Evolutionary conservation across 1,284 basidiomycete genomes (phyloP).

Genomic region (Schizopora paradoxa): DNA sequence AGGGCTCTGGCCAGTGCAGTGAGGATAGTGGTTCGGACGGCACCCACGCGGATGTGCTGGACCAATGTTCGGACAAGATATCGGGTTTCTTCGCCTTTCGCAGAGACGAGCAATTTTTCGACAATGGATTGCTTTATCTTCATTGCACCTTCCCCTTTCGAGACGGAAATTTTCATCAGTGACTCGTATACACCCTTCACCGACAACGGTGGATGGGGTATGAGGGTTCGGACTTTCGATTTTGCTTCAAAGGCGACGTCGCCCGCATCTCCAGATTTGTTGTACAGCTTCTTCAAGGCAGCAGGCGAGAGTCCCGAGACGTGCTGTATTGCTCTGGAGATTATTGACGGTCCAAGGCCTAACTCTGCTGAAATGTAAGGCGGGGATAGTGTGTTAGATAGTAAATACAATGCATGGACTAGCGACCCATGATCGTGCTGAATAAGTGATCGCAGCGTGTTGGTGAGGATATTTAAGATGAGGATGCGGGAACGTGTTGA

Average conservation of each 20-base stretch:
- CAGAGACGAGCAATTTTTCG: constrained; percentile 77
- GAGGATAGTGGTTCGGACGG: constrained; percentile 80
- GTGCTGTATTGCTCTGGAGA: constrained; percentile 77
- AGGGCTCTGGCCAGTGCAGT: constrained; percentile 80
- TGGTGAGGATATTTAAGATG: constrained; percentile 80
- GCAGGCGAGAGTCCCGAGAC: constrained; percentile 72
- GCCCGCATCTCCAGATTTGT: constrained; percentile 66
- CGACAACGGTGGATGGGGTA: constrained; percentile 67
- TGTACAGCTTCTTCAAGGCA: constrained; percentile 64
- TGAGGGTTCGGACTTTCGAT: constrained; percentile 69
- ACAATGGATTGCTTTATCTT: constrained; percentile 77
- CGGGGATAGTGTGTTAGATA: constrained; percentile 83
- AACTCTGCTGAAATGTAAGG: constrained; percentile 72
- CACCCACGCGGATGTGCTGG: constrained; percentile 82
- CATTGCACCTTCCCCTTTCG: constrained; percentile 71
- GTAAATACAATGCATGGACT: constrained; percentile 79
- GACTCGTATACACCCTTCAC: constrained; percentile 62
- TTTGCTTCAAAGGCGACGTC: constrained; percentile 86
- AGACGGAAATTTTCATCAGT: constrained; percentile 56
- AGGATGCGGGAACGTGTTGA: constrained; percentile 77
- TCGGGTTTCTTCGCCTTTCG: constrained; percentile 82
- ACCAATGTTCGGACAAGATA: constrained; percentile 80
- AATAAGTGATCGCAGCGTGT: constrained; percentile 69
- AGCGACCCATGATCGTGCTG: constrained; percentile 67
- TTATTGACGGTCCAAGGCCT: constrained; percentile 70